Evolutionary conservation across 2,329 filamentous ascomycete species (phyloP).

Genomic region (Cladosporium sp.): DNA sequence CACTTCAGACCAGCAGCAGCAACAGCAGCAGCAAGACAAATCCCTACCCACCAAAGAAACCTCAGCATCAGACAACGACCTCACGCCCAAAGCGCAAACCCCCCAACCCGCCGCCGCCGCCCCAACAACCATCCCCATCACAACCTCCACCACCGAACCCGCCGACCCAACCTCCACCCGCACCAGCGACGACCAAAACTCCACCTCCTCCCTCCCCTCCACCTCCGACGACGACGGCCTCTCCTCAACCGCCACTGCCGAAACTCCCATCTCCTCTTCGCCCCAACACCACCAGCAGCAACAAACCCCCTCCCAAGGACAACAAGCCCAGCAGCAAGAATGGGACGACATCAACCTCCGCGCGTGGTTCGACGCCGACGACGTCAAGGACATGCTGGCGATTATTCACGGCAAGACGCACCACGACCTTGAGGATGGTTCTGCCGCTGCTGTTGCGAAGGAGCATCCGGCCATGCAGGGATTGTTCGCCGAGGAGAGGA

Average conservation of each 20-base stretch:
- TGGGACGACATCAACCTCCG: conserved; percentile 88
- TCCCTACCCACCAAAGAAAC: neutral
- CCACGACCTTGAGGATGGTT: conserved; percentile 44
- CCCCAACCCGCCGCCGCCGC: conserved; percentile 21
- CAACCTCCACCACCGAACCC: neutral
- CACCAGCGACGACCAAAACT: neutral
- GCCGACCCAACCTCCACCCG: neutral
- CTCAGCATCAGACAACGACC: conserved; percentile 26
- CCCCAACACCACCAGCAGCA: too few species aligned
- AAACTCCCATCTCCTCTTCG: conserved; percentile 5
- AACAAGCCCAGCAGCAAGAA: too few species aligned
- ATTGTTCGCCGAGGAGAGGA: conserved; percentile 83
- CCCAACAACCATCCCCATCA: too few species aligned
- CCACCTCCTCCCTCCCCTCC: neutral
- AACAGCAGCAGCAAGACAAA: too few species aligned
- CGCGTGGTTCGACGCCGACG: conserved; percentile 79
- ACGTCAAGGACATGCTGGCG: conserved; percentile 82
- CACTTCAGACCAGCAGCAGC: too few species aligned
- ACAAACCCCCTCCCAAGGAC: too few species aligned
- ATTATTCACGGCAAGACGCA: conserved; percentile 85
- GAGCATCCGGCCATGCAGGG: conserved; percentile 80
- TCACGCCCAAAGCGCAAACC: conserved; percentile 29
- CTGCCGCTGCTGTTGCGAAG: too few species aligned
- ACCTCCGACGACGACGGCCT: conserved; percentile 5
- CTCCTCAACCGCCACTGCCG: conserved; percentile 10